Evolutionary conservation across 1,284 basidiomycete species (phyloP), one percentile per base, ranked within the genome.

Genomic region (Trametes sp.): DNA sequence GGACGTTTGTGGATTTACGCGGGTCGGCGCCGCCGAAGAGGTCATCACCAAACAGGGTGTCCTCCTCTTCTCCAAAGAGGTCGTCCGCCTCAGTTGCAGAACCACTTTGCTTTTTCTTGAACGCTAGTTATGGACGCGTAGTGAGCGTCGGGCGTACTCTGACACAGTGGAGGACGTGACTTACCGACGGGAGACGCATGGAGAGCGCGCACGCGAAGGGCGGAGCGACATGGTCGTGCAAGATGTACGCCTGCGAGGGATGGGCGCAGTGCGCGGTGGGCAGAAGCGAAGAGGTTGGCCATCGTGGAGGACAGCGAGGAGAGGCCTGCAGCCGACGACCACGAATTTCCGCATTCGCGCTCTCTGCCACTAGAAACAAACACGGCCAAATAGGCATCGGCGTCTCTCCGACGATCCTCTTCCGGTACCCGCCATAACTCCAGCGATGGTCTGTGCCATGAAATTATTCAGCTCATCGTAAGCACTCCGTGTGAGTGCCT

Each of bases 31-130:
- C 38, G 19, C 49, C 44, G 41, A 57, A 55, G 36, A 58, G 52
- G 14, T 64, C 65, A 6, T 64, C 69, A 4, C 53, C 50, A 33
- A 66, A 67, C 23, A 65, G 58, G 4, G 62, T 56, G n/a, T 59
- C 64, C 11, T 57, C 51, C 13, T 63, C 56, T 2, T 61, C 64
- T 1, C 54, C 66, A 48, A 74, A 74, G 45, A 71, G 65, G 59
- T 70, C 70, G 45, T 65, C 68, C 6, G 63, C 54, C 7, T 68
- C 66, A 8, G 45, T 26, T 2, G 42, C 33, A 11, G 54, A 44
- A 14, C 24, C 48, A 35, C 65, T 62, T 48, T 62, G 57, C 56
- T 69, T 69, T 61, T 65, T 72, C 68, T 67, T 71, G 35, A 68
- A 53, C 16, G 69, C 70, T 73, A 57, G 1, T 4, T 11, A 4